Conservation (phyloP, 176 grass and related monocot species). For the Oryza glumipatula region DNA sequence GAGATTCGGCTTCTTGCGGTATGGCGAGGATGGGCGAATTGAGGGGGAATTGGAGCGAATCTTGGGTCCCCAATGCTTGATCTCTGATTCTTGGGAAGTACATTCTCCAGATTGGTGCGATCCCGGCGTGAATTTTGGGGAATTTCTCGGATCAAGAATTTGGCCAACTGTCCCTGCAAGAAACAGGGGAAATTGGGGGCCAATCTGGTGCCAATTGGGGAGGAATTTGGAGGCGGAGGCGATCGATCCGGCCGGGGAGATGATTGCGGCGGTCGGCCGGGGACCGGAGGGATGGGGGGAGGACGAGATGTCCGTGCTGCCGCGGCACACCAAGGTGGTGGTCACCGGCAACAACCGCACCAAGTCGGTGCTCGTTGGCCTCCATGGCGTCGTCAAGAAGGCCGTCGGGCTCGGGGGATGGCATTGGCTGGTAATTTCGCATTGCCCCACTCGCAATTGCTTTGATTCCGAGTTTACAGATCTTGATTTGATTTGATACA, state of each 20-base stretch:
- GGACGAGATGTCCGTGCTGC: slow-evolving; percentile 73
- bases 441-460: background rate
- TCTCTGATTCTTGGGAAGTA: slow-evolving; percentile 25
- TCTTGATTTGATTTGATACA: slow-evolving; percentile 39
- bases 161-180: background rate
- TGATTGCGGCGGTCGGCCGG: slow-evolving; percentile 43
- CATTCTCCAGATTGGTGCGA: slow-evolving; percentile 16
- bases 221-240: background rate
- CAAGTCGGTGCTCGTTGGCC: slow-evolving; percentile 78
- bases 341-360: slow-evolving; percentile 87
- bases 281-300: slow-evolving; percentile 51
- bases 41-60: slow-evolving; percentile 17
- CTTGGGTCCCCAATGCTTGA: slow-evolving; percentile 22
- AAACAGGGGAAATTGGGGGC: slow-evolving; percentile 32
- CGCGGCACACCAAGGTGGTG: slow-evolving; percentile 78
- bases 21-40: background rate
- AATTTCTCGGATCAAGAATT: slow-evolving; percentile 12
- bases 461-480: background rate
- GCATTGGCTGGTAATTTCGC: slow-evolving; percentile 82
- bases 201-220: slow-evolving; percentile 17
- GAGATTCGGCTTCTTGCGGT: slow-evolving; percentile 1
- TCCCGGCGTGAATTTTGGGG: slow-evolving; percentile 1
- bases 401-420: slow-evolving; percentile 76
- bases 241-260: slow-evolving; percentile 28
- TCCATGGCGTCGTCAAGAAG: slow-evolving; percentile 80